These are phyloP conservation scores for Phytophthora pseudosyringae DNA, from an alignment of 352 stramenopile species.

Conservation along the genomic window DNA sequence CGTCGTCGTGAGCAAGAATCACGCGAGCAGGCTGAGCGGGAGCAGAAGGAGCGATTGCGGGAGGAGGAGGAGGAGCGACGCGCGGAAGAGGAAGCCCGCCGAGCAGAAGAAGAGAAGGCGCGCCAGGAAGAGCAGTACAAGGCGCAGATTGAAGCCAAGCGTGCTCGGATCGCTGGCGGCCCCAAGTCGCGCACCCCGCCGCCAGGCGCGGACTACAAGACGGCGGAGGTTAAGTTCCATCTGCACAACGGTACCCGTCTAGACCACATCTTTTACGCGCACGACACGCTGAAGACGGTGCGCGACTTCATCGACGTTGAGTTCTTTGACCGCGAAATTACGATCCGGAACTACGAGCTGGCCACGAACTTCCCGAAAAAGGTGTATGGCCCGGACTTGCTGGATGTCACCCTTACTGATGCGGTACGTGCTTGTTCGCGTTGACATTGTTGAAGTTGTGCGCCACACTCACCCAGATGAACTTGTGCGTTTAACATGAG, in stretches of 20 bases:
- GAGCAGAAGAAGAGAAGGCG: conserved; percentile 33
- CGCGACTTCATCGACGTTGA: conserved; percentile 85
- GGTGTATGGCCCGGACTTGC: conserved; percentile 64
- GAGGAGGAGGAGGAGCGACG: conserved; percentile 49
- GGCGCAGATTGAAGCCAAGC: conserved; percentile 66
- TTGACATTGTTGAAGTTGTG: neutral
- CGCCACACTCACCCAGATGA: conserved; percentile 2
- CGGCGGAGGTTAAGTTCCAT: conserved; percentile 80
- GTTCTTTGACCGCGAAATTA: conserved; percentile 80
- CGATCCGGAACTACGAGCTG: conserved; percentile 83
- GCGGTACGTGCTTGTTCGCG: conserved; percentile 48
- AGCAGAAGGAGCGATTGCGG: conserved; percentile 44
- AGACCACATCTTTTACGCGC: conserved; percentile 81
- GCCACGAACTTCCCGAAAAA: conserved; percentile 89
- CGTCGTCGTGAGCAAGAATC: conserved; percentile 73
- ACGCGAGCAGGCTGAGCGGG: conserved; percentile 52
- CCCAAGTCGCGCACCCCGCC: conserved; percentile 60
- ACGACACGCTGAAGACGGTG: conserved; percentile 79
- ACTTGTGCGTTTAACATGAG: conserved; percentile 1
- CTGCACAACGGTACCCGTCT: conserved; percentile 80
- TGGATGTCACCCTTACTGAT: conserved; percentile 71
- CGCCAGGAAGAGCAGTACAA: conserved; percentile 45
- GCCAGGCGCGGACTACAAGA: conserved; percentile 66
- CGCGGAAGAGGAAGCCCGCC: conserved; percentile 34
- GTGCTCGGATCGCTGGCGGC: conserved; percentile 44